phyloP scores from a whole-genome alignment of 257 asterid species.

The Cynanchum wilfordii region DNA sequence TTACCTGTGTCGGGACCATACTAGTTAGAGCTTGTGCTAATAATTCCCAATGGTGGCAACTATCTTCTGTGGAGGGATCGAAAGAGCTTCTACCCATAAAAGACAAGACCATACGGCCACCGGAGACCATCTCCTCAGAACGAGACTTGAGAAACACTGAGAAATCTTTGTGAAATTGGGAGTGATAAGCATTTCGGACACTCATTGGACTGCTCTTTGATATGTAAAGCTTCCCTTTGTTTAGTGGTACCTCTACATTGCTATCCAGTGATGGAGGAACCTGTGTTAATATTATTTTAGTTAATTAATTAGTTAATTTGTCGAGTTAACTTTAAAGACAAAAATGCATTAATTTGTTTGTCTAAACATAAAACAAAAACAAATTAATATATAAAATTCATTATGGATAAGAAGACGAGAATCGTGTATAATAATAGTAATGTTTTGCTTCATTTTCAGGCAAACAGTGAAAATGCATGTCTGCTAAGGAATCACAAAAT shows the following conservation, averaged over 20 bases:
- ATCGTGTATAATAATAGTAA: too few species aligned
- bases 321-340: too few species aligned
- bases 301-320: too few species aligned
- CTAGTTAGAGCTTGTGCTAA: constrained; percentile 48
- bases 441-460: too few species aligned
- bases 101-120: constrained; percentile 59
- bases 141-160: constrained; percentile 42
- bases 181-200: constrained; percentile 38
- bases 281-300: not conserved
- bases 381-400: too few species aligned
- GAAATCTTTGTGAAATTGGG: constrained; percentile 51
- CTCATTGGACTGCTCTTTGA: constrained; percentile 44
- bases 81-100: constrained; percentile 48
- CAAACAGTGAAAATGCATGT: too few species aligned
- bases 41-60: constrained; percentile 66
- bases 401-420: too few species aligned
- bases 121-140: constrained; percentile 50
- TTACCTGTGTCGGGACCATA: constrained; percentile 21
- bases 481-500: too few species aligned
- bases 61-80: constrained; percentile 37
- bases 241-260: constrained; percentile 18
- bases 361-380: too few species aligned
- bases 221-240: constrained; percentile 65
- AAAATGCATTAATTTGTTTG: too few species aligned
- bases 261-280: not conserved